Base-by-base conservation (phyloP, 2,329 filamentous ascomycete species). In the Biscogniauxia mediterranea region DNA sequence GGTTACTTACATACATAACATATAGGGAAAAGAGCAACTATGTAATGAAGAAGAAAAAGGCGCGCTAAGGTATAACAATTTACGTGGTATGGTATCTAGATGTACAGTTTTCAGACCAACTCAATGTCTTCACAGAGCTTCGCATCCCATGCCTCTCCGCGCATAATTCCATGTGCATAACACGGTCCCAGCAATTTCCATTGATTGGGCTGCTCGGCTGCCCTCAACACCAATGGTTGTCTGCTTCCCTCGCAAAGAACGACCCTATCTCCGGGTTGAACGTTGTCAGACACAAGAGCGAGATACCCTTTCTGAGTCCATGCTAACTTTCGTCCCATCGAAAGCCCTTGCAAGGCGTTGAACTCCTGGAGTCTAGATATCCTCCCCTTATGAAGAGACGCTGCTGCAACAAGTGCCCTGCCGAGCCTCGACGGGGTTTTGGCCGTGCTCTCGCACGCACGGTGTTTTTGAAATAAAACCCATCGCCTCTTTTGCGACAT, bases 141-240 rank as follows among this genome's bases (percentile, higher is more conserved):
- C 19, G 2, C 51, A 49, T 58, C 28, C 57, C 57, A 58, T 1
- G 23, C 50, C 51, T 58, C 57, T 9, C 57, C 57, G 15, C 38
- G 11, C 57, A 54, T 58, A 15, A 58, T 58, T 4, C 57, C 57
- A 26, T 58, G 57, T 6, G 54, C 57, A 54, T 58, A 58, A 49
- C 57, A 58, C 4, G 15, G 5, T 25, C 25, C 51, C 19, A 58
- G n/a, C 8, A 46, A 9, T 17, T 54, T 20, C 57, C 51, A 49
- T 28, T 54, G 57, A 23, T 54, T 50, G 9, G 52, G n/a, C 21
- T 46, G 17, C 25, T 49, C 15, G 20, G 51, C 11, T 5, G 23
- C 8, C 20, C 51, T 58, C 28, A 42, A 19, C 25, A 32, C 13
- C 17, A 55, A n/a, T 38, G 53, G 53, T 8, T 38, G 15, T 19